Conservation (phyloP, 1,284 basidiomycete species). For the Acaromyces ingoldii region DNA sequence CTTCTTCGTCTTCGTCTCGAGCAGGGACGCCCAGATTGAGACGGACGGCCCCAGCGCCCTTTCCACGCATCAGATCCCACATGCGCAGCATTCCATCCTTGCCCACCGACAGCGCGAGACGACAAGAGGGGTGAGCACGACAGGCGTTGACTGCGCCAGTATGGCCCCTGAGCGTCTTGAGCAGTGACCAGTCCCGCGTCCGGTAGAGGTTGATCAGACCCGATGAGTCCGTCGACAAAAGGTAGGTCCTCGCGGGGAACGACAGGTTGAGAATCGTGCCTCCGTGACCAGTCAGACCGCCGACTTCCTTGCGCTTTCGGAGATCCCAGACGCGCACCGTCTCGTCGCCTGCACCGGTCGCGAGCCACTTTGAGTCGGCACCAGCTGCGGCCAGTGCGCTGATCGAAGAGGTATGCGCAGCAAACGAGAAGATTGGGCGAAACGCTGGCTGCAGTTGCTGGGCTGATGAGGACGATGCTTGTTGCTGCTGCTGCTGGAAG, state of each 20-base stretch:
- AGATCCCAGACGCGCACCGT: slow-evolving; percentile 97
- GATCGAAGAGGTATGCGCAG: slow-evolving; percentile 88
- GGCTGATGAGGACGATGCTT: slow-evolving; percentile 15
- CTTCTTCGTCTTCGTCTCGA: slow-evolving; percentile 11
- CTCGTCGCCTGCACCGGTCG: slow-evolving; percentile 89
- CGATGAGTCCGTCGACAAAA: slow-evolving; percentile 80
- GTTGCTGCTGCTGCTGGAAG: slow-evolving; percentile 44
- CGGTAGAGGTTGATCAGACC: slow-evolving; percentile 76
- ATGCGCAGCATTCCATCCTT: slow-evolving; percentile 83
- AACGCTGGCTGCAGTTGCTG: slow-evolving; percentile 53
- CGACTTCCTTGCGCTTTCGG: slow-evolving; percentile 80
- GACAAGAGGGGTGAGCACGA: slow-evolving; percentile 84
- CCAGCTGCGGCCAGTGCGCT: slow-evolving; percentile 67
- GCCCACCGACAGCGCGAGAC: slow-evolving; percentile 84
- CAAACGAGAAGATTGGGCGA: slow-evolving; percentile 88
- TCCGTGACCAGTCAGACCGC: slow-evolving; percentile 82
- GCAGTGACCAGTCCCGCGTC: slow-evolving; percentile 84
- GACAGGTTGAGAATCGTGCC: slow-evolving; percentile 85
- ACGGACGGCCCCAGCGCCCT: slow-evolving; percentile 56
- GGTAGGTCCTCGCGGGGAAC: slow-evolving; percentile 82
- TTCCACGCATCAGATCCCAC: slow-evolving; percentile 97
- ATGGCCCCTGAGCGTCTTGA: slow-evolving; percentile 84
- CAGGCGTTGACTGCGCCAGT: slow-evolving; percentile 84
- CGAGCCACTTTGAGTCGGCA: slow-evolving; percentile 75
- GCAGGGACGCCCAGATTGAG: slow-evolving; percentile 13